Evolutionary conservation across 139 green algal species (phyloP).

Genomic region (Gonium pectorale): DNA sequence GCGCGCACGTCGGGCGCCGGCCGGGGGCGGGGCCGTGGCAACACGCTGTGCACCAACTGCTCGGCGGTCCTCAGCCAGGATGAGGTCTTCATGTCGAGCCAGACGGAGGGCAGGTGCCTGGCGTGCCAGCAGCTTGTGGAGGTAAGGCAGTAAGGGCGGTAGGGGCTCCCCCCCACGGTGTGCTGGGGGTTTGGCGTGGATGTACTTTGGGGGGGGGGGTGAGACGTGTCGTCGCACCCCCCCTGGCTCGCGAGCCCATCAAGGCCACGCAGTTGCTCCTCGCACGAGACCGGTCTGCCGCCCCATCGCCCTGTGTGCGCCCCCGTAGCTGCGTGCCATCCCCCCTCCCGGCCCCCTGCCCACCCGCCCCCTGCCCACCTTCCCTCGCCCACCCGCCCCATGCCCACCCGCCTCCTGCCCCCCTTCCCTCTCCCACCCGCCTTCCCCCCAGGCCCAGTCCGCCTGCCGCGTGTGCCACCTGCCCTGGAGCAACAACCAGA

Average conservation of each 20-base stretch:
- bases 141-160: neutral
- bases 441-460: slow-evolving; percentile 15
- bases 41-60: neutral
- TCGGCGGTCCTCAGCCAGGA: slow-evolving; percentile 17
- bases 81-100: neutral
- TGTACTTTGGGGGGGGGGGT: neutral
- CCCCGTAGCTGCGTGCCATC: too few species aligned
- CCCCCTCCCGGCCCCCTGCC: too few species aligned
- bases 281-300: neutral
- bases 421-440: neutral
- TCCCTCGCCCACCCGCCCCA: too few species aligned
- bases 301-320: too few species aligned
- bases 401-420: too few species aligned
- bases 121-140: slow-evolving; percentile 35
- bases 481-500: slow-evolving; percentile 24
- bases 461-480: slow-evolving; percentile 39
- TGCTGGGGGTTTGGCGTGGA: neutral
- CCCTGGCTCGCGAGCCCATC: too few species aligned
- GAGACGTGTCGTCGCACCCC: neutral
- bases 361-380: too few species aligned
- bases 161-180: neutral
- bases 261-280: too few species aligned
- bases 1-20: too few species aligned
- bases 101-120: slow-evolving; percentile 25
- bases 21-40: too few species aligned